Percentiles rank a stretch among this genome's conserved stretches.
Evolutionary conservation across 2,329 filamentous ascomycete species (phyloP).

Genomic region (Neophaeococcomyces mojaviensis): DNA sequence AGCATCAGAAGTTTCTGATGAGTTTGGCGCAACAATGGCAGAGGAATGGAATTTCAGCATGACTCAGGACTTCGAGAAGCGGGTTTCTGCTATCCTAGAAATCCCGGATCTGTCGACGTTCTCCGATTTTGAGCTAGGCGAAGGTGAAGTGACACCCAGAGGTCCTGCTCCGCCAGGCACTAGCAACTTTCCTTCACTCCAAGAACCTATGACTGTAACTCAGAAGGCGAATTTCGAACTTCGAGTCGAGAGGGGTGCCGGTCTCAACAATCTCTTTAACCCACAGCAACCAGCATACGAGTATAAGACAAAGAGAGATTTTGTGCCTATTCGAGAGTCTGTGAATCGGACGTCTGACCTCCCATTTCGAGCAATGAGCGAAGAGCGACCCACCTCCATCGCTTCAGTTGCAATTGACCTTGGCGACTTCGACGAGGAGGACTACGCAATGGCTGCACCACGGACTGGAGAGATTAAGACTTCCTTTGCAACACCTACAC

Average conservation of each 20-base stretch:
- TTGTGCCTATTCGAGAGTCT: slow-evolving; percentile 35
- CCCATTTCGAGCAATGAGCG: slow-evolving; percentile 35
- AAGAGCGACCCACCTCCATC: slow-evolving; percentile 35
- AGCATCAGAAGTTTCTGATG: slow-evolving; percentile 41
- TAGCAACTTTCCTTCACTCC: slow-evolving; percentile 12
- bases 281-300: slow-evolving; percentile 49
- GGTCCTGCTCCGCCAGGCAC: slow-evolving; percentile 13
- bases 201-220: slow-evolving; percentile 33
- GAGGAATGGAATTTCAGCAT: slow-evolving; percentile 61
- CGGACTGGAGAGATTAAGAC: slow-evolving; percentile 42
- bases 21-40: slow-evolving; percentile 34
- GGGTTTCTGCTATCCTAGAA: slow-evolving; percentile 39
- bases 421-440: slow-evolving; percentile 41
- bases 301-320: slow-evolving; percentile 47
- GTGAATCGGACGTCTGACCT: slow-evolving; percentile 43
- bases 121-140: slow-evolving; percentile 37
- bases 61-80: slow-evolving; percentile 52
- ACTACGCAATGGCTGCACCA: slow-evolving; percentile 44
- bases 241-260: slow-evolving; percentile 50
- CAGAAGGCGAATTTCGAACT: slow-evolving; percentile 50
- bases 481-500: slow-evolving; percentile 36
- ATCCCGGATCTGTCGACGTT: slow-evolving; percentile 27
- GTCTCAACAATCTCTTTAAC: slow-evolving; percentile 52
- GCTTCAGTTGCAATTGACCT: slow-evolving; percentile 46
- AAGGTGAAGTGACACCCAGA: slow-evolving; percentile 34